A percentile compares a stretch with the other conserved stretches of the same genome.
Evolutionary conservation across 2,329 filamentous ascomycete genomes (phyloP).

Genomic region (Ampelomyces quisqualis): DNA sequence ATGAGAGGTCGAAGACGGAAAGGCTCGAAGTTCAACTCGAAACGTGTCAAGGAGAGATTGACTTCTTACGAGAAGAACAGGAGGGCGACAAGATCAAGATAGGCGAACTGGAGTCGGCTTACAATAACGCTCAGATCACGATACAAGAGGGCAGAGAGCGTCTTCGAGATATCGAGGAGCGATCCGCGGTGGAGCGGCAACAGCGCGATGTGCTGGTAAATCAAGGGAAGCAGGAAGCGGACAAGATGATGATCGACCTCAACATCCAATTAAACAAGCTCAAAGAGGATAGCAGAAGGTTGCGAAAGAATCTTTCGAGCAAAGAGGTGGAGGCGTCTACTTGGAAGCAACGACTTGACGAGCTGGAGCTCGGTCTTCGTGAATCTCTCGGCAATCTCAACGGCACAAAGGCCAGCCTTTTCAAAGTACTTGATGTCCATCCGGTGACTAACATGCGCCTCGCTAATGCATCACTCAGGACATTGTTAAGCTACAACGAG

Average conservation of each 20-base stretch:
- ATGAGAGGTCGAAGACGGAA: constrained; percentile 84
- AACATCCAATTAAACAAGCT: constrained; percentile 78
- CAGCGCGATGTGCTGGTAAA: constrained; percentile 85
- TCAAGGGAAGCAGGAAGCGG: constrained; percentile 91
- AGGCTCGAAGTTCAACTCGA: constrained; percentile 88
- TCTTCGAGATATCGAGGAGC: constrained; percentile 54
- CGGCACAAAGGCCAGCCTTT: constrained; percentile 79
- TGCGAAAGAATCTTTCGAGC: constrained; percentile 79
- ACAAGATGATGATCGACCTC: constrained; percentile 89
- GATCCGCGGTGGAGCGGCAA: constrained; percentile 75
- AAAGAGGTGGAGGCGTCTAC: constrained; percentile 86
- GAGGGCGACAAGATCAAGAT: constrained; percentile 98
- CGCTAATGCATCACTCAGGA: constrained; percentile 53
- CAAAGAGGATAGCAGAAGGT: constrained; percentile 80
- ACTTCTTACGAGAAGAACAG: constrained; percentile 94
- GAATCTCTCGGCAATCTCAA: constrained; percentile 85
- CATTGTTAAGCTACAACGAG: constrained; percentile 82
- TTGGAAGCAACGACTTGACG: constrained; percentile 87
- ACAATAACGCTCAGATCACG: constrained; percentile 75
- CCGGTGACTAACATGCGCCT: constrained; percentile 8
- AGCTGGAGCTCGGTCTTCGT: constrained; percentile 84
- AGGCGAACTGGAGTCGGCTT: constrained; percentile 80
- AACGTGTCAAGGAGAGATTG: constrained; percentile 87
- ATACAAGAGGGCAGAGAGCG: constrained; percentile 83
- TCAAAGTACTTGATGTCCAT: constrained; percentile 59